These are phyloP conservation scores for Cercophora samala DNA, from an alignment of 495 filamentous ascomycete species.

Conservation along the genomic window DNA sequence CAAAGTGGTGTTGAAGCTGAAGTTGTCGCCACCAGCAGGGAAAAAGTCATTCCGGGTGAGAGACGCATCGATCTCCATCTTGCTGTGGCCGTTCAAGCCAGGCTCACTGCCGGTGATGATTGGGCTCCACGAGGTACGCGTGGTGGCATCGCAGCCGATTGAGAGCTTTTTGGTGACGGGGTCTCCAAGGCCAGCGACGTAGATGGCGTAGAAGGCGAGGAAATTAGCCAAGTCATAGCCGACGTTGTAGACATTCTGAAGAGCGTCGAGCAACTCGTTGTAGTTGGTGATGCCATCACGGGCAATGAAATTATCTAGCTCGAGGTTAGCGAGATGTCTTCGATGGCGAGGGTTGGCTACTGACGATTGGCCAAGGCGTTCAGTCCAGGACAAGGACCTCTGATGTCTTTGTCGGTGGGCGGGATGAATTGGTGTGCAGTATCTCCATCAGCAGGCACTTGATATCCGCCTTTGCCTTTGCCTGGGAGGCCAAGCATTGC, in stretches of 20 bases:
- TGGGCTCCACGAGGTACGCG: slow-evolving; percentile 9
- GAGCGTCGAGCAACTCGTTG: slow-evolving; percentile 11
- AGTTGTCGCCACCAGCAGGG: slow-evolving; percentile 11
- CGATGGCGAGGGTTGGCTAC: background rate
- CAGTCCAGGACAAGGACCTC: slow-evolving; percentile 14
- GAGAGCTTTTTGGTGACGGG: slow-evolving; percentile 14
- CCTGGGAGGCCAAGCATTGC: slow-evolving; percentile 10
- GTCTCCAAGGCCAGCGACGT: slow-evolving; percentile 12
- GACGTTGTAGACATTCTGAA: slow-evolving; percentile 15
- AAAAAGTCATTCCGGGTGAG: slow-evolving; percentile 14
- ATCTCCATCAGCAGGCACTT: slow-evolving; percentile 12
- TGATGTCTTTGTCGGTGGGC: slow-evolving; percentile 12
- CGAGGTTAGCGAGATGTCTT: background rate
- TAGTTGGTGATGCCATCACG: slow-evolving; percentile 12
- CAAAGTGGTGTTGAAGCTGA: slow-evolving; percentile 13
- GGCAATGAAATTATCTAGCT: slow-evolving; percentile 8
- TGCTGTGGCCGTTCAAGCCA: slow-evolving; percentile 12
- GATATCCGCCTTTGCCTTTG: slow-evolving; percentile 13
- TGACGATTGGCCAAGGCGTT: slow-evolving; percentile 10
- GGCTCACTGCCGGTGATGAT: slow-evolving; percentile 13
- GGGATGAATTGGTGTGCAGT: slow-evolving; percentile 10
- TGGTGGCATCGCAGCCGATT: slow-evolving; percentile 14
- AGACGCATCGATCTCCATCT: slow-evolving; percentile 15
- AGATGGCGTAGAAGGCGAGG: slow-evolving; percentile 15
- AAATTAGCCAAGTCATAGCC: slow-evolving; percentile 14